These are phyloP conservation scores for Rhodotorula mucilaginosa DNA, from an alignment of 1,284 basidiomycete genomes.

Conservation along the genomic window DNA sequence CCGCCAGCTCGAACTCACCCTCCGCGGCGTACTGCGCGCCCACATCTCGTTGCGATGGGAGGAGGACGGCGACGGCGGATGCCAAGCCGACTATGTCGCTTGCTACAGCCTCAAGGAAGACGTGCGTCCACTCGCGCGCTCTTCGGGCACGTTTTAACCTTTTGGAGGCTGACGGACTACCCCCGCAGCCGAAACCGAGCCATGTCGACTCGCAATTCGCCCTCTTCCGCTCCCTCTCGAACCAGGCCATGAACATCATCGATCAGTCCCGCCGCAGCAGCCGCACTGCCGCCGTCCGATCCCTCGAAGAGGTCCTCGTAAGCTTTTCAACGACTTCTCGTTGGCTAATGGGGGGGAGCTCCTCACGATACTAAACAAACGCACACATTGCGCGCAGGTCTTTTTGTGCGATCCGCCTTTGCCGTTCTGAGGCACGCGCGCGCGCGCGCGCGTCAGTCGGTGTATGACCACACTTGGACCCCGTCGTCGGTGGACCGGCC, in stretches of 20 bases:
- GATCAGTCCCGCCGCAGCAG: neutral
- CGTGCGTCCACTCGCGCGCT: slow-evolving; percentile 2
- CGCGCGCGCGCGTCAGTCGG: too few species aligned
- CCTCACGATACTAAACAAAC: too few species aligned
- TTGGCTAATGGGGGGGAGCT: too few species aligned
- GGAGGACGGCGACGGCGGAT: neutral
- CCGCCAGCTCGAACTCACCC: neutral
- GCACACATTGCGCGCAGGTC: slow-evolving; percentile 8
- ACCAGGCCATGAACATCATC: slow-evolving; percentile 16
- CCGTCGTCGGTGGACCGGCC: too few species aligned
- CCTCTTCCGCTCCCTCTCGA: slow-evolving; percentile 28
- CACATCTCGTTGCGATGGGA: slow-evolving; percentile 17
- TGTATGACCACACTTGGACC: too few species aligned
- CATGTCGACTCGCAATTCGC: slow-evolving; percentile 23
- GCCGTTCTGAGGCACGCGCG: slow-evolving; percentile 15
- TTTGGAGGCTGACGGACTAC: too few species aligned
- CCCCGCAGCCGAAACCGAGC: slow-evolving; percentile 13
- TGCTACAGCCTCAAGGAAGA: slow-evolving; percentile 28
- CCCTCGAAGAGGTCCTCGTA: slow-evolving; percentile 32
- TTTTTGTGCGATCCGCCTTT: slow-evolving; percentile 28
- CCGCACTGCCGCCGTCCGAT: neutral
- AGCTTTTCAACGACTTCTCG: neutral
- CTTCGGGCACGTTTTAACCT: neutral
- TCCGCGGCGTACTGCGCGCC: slow-evolving; percentile 14
- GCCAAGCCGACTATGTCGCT: slow-evolving; percentile 17